Base-by-base conservation (phyloP, 805 yeast genomes). In the Metschnikowia kofuensis region DNA sequence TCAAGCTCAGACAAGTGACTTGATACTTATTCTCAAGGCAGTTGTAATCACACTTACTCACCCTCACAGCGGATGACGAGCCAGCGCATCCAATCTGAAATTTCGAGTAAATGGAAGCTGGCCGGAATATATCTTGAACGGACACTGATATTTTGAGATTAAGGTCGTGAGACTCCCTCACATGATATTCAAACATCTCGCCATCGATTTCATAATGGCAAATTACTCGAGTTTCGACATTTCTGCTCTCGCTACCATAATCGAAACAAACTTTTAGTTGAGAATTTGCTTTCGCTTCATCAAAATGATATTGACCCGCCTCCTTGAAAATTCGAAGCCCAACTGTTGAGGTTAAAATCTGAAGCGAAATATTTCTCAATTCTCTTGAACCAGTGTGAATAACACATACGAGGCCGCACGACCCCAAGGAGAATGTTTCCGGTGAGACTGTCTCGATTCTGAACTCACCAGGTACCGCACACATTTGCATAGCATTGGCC, bases 61-160 rank as follows among this genome's bases (percentile, higher is more conserved):
- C 64, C 47, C 86, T 67, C 2, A 85, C 70, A 0, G 94, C 95
- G 5, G 63, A 57, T 8, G 67, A 65, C 0, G 70, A 47, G 27
- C 75, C 73, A 0, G 84, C 71, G 5, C 90, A 76, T 15, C 88
- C 85, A 40, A 88, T 74, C 12, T 85, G 79, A 60, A 86, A 89
- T 56, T 83, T 85, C 6, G 89, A 82, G 54, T 79, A 84, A 1
- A 88, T 66, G 29, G 72, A 67, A 14, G 76, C 63, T 2, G 77
- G 63, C 53, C 81, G 79, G 69, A 87, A 87, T 10, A 84, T 81
- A 62, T 89, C 96, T 58, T 87, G 92, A 2, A 87, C 95, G 2
- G 89, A 82, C 0, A 87, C 94, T 0, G 89, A 84, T 7, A 87
- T 68, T 6, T 79, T 72, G 35, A 88, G 68, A 0, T 79, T 65